phyloP scores from a whole-genome alignment of 2,329 filamentous ascomycete genomes.

The Pestalotiopsis sp. region DNA sequence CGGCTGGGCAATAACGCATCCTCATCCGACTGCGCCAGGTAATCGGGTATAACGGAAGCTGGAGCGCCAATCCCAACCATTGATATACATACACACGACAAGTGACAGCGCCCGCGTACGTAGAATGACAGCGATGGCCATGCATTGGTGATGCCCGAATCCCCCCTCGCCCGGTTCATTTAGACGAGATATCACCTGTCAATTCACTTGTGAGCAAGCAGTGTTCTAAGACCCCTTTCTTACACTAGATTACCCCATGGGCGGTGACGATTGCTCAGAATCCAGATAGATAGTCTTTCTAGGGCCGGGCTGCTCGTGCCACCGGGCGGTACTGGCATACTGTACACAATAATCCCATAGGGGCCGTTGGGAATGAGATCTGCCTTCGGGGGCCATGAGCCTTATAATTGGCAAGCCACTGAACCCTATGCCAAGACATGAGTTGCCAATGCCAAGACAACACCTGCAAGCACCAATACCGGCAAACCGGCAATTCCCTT shows the following conservation, averaged over 20 bases:
- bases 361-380: background rate
- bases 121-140: too few species aligned
- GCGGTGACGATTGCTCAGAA: background rate
- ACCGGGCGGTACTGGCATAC: background rate
- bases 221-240: too few species aligned
- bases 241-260: background rate
- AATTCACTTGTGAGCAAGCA: too few species aligned
- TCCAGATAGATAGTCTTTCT: background rate
- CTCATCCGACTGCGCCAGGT: background rate
- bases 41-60: background rate
- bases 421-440: conserved; percentile 2
- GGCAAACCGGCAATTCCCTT: conserved; percentile 5
- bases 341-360: background rate
- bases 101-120: too few species aligned
- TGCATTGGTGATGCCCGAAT: too few species aligned
- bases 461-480: conserved; percentile 1
- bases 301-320: background rate
- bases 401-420: conserved; percentile 2
- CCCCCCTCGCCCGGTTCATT: too few species aligned
- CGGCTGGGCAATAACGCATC: background rate
- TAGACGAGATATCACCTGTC: too few species aligned
- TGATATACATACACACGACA: background rate
- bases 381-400: background rate
- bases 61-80: background rate
- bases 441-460: conserved; percentile 1